Conservation (phyloP, 2,329 filamentous ascomycete genomes). For the Karstenula rhodostoma region DNA sequence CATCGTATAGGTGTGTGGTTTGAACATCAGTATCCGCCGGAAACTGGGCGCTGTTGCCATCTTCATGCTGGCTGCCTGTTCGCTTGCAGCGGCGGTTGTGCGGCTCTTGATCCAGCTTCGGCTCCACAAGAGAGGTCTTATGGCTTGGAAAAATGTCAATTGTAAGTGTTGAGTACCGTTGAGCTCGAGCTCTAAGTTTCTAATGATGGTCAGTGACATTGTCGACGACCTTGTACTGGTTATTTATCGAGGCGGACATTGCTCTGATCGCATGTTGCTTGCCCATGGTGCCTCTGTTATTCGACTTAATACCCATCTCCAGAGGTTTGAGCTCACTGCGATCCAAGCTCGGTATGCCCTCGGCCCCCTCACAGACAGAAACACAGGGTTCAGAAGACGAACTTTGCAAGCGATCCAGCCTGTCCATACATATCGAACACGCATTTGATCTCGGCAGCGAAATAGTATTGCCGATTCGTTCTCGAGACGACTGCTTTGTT, state of each 20-base stretch:
- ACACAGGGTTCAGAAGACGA: neutral
- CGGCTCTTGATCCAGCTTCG: neutral
- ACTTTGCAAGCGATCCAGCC: neutral
- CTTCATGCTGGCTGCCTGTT: neutral
- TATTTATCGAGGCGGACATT: neutral
- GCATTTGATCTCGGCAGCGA: neutral
- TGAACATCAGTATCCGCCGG: neutral
- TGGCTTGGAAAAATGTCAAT: neutral
- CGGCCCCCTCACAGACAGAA: neutral
- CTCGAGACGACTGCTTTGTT: neutral
- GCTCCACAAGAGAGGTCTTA: neutral
- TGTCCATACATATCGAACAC: neutral
- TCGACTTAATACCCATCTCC: neutral
- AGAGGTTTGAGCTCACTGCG: neutral
- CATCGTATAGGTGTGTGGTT: neutral
- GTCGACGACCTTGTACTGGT: neutral
- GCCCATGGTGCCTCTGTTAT: neutral
- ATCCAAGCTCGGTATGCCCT: neutral
- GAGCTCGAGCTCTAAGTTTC: neutral
- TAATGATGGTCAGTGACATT: neutral
- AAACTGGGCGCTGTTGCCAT: neutral
- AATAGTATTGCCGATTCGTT: neutral
- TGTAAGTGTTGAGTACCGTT: neutral
- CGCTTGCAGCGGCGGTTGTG: neutral
- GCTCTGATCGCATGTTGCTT: neutral